Evolutionary conservation across 139 green algal species (phyloP).

Genomic region (Pseudopediastrum boryanum): DNA sequence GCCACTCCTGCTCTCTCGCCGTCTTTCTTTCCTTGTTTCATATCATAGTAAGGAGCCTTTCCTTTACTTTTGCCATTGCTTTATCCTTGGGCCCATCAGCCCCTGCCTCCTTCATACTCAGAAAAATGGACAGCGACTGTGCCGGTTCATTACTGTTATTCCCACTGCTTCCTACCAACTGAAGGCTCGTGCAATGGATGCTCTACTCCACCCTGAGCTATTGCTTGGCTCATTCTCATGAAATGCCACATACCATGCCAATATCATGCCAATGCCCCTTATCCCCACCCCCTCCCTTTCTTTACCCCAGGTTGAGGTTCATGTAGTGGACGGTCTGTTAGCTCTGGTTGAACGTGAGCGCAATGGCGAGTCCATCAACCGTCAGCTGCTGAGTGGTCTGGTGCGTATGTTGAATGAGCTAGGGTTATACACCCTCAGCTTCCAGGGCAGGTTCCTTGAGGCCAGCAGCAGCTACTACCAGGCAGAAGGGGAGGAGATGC

Average conservation of each 20-base stretch:
- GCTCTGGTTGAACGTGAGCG: slow-evolving; percentile 77
- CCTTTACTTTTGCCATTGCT: no score
- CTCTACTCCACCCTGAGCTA: no score
- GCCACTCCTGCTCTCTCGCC: no score
- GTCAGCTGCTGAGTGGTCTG: slow-evolving; percentile 72
- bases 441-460: slow-evolving; percentile 69
- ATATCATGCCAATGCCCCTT: not conserved
- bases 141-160: no score
- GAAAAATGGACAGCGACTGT: no score
- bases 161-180: no score
- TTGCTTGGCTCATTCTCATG: no score
- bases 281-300: not conserved
- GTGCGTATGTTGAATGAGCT: slow-evolving; percentile 77
- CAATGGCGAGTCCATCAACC: slow-evolving; percentile 78
- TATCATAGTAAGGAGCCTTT: no score
- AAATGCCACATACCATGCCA: not conserved
- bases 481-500: slow-evolving; percentile 68
- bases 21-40: no score
- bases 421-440: slow-evolving; percentile 72
- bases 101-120: no score
- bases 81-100: no score
- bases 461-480: slow-evolving; percentile 59
- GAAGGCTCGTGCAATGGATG: no score
- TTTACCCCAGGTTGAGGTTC: slow-evolving; percentile 64
- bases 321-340: slow-evolving; percentile 72